phyloP scores from a whole-genome alignment of 768 basidiomycete genomes.

The Termitomyces sp. region DNA sequence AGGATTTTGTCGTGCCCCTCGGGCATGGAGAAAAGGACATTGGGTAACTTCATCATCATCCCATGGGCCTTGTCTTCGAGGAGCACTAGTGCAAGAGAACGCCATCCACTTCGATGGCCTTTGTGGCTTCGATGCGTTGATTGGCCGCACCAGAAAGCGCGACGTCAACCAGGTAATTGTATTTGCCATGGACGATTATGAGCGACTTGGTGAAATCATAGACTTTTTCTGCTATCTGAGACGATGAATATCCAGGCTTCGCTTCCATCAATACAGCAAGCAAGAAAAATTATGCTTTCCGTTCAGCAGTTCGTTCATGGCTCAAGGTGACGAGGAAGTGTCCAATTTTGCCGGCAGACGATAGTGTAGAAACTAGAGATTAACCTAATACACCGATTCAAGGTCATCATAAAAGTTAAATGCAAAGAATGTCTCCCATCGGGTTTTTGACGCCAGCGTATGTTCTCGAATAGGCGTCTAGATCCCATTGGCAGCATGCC shows the following conservation, averaged over 20 bases:
- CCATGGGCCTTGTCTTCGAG: background rate
- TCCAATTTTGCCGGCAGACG: background rate
- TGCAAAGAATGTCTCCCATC: background rate
- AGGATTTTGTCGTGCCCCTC: background rate
- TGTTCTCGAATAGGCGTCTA: no score
- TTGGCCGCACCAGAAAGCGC: no score
- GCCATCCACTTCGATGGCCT: background rate
- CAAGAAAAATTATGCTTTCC: background rate
- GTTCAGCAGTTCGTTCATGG: background rate
- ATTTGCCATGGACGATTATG: background rate
- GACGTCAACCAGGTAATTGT: background rate
- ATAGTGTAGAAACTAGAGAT: background rate
- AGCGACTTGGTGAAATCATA: no score
- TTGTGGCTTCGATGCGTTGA: background rate
- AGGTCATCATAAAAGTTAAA: background rate
- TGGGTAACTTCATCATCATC: background rate
- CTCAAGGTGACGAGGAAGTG: background rate
- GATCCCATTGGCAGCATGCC: background rate
- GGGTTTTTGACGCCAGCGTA: no score
- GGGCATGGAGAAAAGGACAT: background rate
- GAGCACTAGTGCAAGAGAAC: background rate
- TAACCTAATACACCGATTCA: background rate
- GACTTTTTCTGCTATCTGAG: no score
- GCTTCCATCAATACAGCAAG: background rate
- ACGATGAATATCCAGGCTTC: no score